Conservation (phyloP, 2,329 filamentous ascomycete genomes). For the Monilinia vaccinii-corymbosi region DNA sequence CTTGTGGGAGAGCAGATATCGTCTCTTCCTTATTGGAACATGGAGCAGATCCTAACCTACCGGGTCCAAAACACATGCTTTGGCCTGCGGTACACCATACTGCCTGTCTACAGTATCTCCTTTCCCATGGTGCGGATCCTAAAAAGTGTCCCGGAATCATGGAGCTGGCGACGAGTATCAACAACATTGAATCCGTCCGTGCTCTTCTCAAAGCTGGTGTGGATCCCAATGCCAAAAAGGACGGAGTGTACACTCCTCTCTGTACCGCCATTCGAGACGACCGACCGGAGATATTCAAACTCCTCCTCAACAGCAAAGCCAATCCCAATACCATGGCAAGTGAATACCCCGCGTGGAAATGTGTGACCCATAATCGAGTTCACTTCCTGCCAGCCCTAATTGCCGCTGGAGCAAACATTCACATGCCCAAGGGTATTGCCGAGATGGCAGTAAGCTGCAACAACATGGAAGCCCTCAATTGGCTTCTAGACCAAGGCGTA, state of each 20-base stretch:
- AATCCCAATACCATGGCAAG: constrained; percentile 46
- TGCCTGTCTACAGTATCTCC: constrained; percentile 47
- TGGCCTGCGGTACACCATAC: constrained; percentile 56
- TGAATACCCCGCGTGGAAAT: constrained; percentile 61
- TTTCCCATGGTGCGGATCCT: constrained; percentile 48
- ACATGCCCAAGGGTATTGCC: constrained; percentile 53
- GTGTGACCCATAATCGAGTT: constrained; percentile 54
- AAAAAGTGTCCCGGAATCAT: constrained; percentile 54
- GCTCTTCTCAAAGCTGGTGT: constrained; percentile 49
- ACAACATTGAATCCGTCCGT: constrained; percentile 52
- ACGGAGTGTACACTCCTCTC: constrained; percentile 58
- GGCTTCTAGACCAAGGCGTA: constrained; percentile 50
- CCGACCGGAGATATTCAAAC: constrained; percentile 49
- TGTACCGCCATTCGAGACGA: constrained; percentile 62
- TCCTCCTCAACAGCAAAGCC: constrained; percentile 44
- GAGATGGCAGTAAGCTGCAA: constrained; percentile 55
- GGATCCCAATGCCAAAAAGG: constrained; percentile 53
- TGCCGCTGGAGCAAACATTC: constrained; percentile 49
- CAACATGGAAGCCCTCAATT: constrained; percentile 50
- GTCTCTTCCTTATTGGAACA: constrained; percentile 46
- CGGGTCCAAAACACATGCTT: constrained; percentile 59
- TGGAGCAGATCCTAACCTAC: constrained; percentile 57
- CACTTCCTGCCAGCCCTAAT: constrained; percentile 52
- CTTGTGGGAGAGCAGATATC: constrained; percentile 45
- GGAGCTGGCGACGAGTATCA: constrained; percentile 54